Conservation (phyloP, 805 yeast species). For the Yarrowia deformans region DNA sequence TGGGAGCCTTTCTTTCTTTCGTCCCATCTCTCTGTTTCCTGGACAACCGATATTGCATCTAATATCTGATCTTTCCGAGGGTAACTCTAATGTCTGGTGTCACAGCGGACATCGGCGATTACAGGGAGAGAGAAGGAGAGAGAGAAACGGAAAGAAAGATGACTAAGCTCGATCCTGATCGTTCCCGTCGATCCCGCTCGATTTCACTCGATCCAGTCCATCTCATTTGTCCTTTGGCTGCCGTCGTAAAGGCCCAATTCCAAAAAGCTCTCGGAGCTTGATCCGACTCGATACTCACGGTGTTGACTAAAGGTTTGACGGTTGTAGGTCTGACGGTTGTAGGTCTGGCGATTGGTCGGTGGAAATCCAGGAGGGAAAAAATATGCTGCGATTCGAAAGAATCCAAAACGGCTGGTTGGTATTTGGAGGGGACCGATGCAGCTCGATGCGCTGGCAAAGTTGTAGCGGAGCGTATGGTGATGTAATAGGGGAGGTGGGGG, state of each 20-base stretch:
- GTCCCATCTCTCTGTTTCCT: conserved; percentile 20
- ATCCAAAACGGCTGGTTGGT: conserved; percentile 6
- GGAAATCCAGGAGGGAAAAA: background rate
- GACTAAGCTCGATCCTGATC: too few relatives aligned
- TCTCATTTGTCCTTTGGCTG: too few relatives aligned
- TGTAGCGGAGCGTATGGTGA: background rate
- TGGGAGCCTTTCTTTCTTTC: background rate
- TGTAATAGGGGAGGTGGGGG: conserved; percentile 11
- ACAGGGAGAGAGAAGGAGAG: too few relatives aligned
- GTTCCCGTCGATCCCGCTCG: too few relatives aligned
- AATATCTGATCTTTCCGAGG: conserved; percentile 3
- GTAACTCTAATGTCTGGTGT: background rate
- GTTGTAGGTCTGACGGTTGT: background rate
- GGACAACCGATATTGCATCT: conserved; percentile 25
- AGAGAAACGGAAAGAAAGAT: background rate
- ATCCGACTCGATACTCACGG: background rate
- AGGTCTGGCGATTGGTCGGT: background rate
- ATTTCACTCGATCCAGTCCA: too few relatives aligned
- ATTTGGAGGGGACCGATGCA: conserved; percentile 34
- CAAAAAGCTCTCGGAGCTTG: too few relatives aligned
- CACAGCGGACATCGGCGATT: background rate
- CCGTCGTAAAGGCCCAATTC: too few relatives aligned
- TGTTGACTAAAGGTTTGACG: background rate
- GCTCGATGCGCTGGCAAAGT: conserved; percentile 12
- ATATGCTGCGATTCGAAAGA: background rate